Base-by-base conservation (phyloP, 2,329 filamentous ascomycete species). In the Helotiales sp. region DNA sequence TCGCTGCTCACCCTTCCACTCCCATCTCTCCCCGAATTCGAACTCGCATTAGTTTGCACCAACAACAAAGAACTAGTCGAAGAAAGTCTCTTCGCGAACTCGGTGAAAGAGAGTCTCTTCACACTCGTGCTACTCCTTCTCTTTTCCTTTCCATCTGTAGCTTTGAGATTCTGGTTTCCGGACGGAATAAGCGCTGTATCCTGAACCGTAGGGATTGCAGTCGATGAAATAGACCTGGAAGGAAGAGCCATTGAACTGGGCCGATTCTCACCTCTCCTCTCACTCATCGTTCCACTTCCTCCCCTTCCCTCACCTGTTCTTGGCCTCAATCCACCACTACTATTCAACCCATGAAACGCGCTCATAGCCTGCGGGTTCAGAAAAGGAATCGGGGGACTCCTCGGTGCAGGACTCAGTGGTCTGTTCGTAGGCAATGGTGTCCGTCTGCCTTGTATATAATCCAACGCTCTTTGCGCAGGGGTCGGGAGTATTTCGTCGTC, bases 1-100 rank as follows among this genome's bases (percentile, higher is more conserved):
- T 70, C 66, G 24, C 63, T 64, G 40, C 64, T 70, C 8, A 57
- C 63, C 46, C 63, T 57, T 12, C 55, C 30, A 34, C 64, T 65
- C 5, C 66, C 63, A 27, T 65, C 63, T 29, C 59, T 52, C 3
- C 66, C 66, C 1, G 66, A 68, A 49, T 58, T 66, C 12, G 67
- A 68, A 25, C 63, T 67, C 5, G 76, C 74, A 68, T 84, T 84
- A 59, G 81, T 81, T 73, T 85, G 81, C 55, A 84, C 76, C 46
- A 86, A 75, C 53, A 87, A 74, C 67, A 85, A 72, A 69, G 80
- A 85, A 68, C 81, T 85, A 52, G 82, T 85, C 69, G 80, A 85
- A 64, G 82, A 86, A 54, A 87, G 70, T 60, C 82, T 76, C 69
- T 82, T 83, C 47, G 82, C 81, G 61, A 85, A 83, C 54, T 87